Percentiles rank a stretch among this genome's conserved stretches.
phyloP scores from a whole-genome alignment of 352 stramenopile species.

The Globisporangium spinosum region DNA sequence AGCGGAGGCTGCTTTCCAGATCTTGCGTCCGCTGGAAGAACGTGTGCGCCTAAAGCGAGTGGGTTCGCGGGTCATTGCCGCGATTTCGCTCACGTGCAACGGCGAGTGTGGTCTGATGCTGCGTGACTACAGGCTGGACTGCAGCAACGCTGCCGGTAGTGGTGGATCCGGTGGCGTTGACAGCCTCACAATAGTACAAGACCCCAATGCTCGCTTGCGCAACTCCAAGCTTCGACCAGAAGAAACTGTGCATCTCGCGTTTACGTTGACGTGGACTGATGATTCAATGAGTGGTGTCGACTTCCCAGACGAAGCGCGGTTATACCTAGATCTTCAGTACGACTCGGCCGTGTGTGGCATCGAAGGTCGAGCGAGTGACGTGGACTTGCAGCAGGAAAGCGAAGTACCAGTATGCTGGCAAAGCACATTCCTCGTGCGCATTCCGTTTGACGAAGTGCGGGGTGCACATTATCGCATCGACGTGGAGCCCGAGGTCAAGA shows the following conservation, averaged over 20 bases:
- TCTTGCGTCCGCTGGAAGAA: conserved; percentile 33
- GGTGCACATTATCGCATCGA: conserved; percentile 42
- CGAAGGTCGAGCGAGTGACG: not conserved
- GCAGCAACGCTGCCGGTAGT: not conserved
- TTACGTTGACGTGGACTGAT: conserved; percentile 26
- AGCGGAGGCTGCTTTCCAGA: conserved; percentile 26
- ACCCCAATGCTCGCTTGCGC: conserved; percentile 36
- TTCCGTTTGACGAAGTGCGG: conserved; percentile 26
- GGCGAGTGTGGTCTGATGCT: conserved; percentile 23
- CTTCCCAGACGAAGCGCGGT: conserved; percentile 1
- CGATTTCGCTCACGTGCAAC: conserved; percentile 42
- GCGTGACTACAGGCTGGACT: conserved; percentile 29
- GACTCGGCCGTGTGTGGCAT: not conserved
- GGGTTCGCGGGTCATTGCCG: conserved; percentile 24
- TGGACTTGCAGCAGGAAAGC: not conserved
- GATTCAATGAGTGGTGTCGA: not conserved
- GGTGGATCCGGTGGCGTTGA: not conserved
- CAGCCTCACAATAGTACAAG: conserved; percentile 21
- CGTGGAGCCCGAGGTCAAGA: conserved; percentile 27
- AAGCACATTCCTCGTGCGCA: conserved; percentile 24
- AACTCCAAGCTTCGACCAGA: conserved; percentile 26
- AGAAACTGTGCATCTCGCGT: conserved; percentile 37
- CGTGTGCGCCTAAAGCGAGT: conserved; percentile 38
- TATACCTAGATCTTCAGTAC: conserved; percentile 16
- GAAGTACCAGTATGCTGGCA: not conserved